Evolutionary conservation across 208 protist species (phyloP).

Genomic region (Vickermania spadyakhi): DNA sequence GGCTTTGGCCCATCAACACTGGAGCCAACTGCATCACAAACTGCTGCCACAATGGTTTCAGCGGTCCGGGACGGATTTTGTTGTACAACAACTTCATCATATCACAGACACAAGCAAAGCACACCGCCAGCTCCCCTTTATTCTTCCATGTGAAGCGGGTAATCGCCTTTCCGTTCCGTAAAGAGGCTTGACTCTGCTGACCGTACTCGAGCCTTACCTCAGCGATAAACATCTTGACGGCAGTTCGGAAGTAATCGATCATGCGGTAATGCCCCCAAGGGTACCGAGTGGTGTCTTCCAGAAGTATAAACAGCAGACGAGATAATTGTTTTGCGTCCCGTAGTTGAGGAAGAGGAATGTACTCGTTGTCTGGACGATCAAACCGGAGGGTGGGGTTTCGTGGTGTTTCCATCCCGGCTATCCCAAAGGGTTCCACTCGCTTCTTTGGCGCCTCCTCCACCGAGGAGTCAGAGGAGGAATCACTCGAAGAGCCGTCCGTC

Average conservation of each 20-base stretch:
- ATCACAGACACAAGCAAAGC: conserved; percentile 80
- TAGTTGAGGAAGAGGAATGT: conserved; percentile 40
- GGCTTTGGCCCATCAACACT: conserved; percentile 55
- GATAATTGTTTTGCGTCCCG: conserved; percentile 15
- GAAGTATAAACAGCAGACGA: conserved; percentile 22
- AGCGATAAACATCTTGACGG: conserved; percentile 73
- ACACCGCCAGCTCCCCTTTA: conserved; percentile 72
- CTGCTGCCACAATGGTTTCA: conserved; percentile 50
- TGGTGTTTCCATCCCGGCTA: too few relatives aligned
- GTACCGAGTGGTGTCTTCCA: conserved; percentile 35
- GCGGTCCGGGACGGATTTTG: conserved; percentile 27
- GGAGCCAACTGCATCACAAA: conserved; percentile 51
- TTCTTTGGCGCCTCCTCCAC: too few relatives aligned
- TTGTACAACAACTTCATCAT: conserved; percentile 77
- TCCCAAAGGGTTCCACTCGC: too few relatives aligned
- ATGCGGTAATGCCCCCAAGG: conserved; percentile 58
- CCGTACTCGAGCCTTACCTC: conserved; percentile 49
- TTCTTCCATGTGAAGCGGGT: conserved; percentile 76
- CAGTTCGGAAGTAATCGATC: conserved; percentile 67
- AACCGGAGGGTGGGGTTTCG: conserved; percentile 62
- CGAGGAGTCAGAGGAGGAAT: too few relatives aligned
- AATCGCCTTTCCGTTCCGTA: conserved; percentile 18
- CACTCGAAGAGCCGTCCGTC: too few relatives aligned
- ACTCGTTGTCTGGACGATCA: conserved; percentile 54
- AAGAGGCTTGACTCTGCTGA: conserved; percentile 34